These are phyloP conservation scores for Phoenix dactylifera DNA, from an alignment of 176 grass and related monocot species.

Conservation along the genomic window DNA sequence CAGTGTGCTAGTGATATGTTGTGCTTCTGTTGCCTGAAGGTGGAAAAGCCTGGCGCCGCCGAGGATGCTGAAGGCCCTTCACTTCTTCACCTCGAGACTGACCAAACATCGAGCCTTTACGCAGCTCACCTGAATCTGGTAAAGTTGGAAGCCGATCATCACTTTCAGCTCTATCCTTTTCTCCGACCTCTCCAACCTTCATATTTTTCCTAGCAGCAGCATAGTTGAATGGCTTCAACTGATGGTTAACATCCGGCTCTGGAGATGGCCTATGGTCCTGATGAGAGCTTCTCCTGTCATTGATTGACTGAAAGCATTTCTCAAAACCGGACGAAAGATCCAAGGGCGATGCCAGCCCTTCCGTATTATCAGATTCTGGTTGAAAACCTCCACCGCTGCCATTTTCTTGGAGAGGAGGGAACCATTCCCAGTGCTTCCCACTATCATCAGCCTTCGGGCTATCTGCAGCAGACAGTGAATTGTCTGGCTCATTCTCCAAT, in stretches of 20 bases:
- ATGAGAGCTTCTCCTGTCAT: conserved; percentile 43
- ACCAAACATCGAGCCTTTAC: conserved; percentile 10
- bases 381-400: background rate
- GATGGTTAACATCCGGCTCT: conserved; percentile 32
- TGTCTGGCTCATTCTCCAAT: conserved; percentile 25
- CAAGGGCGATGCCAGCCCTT: background rate
- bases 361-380: background rate
- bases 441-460: background rate
- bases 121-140: background rate
- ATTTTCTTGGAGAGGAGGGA: background rate
- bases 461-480: background rate
- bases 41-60: conserved; percentile 39
- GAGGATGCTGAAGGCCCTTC: conserved; percentile 22
- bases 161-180: conserved; percentile 31
- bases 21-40: conserved; percentile 42
- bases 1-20: conserved; percentile 30
- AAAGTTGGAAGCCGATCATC: conserved; percentile 25
- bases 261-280: conserved; percentile 15
- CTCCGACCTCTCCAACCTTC: conserved; percentile 26
- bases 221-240: conserved; percentile 60
- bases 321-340: conserved; percentile 39
- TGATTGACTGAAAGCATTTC: conserved; percentile 36
- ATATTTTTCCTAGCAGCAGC: conserved; percentile 53
- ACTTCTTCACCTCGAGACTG: conserved; percentile 17
- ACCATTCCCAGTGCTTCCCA: background rate